Percentiles rank a stretch among this genome's conserved stretches.
Conservation (phyloP, 208 protist species). For the Zelonia costaricensis region DNA sequence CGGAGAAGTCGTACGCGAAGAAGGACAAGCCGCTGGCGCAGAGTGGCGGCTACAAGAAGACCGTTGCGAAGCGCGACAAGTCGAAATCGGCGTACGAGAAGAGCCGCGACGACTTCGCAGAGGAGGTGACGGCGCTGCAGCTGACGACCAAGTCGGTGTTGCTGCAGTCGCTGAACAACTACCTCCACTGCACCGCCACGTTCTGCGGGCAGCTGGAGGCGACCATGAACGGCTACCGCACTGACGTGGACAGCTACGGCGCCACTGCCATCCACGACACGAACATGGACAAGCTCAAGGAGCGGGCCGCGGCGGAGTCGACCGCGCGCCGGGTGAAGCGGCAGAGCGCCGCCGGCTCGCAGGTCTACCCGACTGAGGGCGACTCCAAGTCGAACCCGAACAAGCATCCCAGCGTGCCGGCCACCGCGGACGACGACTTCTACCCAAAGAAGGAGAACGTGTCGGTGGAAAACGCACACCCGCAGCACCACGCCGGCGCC, state of each 20-base stretch:
- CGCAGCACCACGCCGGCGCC: not conserved
- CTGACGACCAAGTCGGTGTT: slow-evolving; percentile 20
- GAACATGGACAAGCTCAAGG: slow-evolving; percentile 33
- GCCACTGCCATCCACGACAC: slow-evolving; percentile 4
- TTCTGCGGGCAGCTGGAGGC: slow-evolving; percentile 55
- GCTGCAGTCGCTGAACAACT: slow-evolving; percentile 48
- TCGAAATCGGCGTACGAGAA: slow-evolving; percentile 34
- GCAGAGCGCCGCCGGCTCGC: slow-evolving; percentile 1
- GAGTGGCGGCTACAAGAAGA: slow-evolving; percentile 54
- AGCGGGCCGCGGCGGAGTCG: slow-evolving; percentile 30
- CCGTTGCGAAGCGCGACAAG: slow-evolving; percentile 45
- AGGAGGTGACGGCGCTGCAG: slow-evolving; percentile 36
- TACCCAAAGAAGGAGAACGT: slow-evolving; percentile 20
- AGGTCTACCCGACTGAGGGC: not conserved
- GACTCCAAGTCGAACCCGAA: not conserved
- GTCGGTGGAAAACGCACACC: not conserved
- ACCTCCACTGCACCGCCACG: slow-evolving; percentile 41
- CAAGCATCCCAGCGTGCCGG: not conserved
- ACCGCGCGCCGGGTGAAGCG: slow-evolving; percentile 15
- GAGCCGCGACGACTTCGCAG: slow-evolving; percentile 30
- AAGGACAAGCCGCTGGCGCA: slow-evolving; percentile 61
- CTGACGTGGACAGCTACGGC: slow-evolving; percentile 19
- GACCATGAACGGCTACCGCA: slow-evolving; percentile 53
- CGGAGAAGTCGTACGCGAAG: slow-evolving; percentile 69
- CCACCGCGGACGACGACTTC: slow-evolving; percentile 14